Evolutionary conservation across 2,329 filamentous ascomycete species (phyloP).

Genomic region (Penicillium griseofulvum): DNA sequence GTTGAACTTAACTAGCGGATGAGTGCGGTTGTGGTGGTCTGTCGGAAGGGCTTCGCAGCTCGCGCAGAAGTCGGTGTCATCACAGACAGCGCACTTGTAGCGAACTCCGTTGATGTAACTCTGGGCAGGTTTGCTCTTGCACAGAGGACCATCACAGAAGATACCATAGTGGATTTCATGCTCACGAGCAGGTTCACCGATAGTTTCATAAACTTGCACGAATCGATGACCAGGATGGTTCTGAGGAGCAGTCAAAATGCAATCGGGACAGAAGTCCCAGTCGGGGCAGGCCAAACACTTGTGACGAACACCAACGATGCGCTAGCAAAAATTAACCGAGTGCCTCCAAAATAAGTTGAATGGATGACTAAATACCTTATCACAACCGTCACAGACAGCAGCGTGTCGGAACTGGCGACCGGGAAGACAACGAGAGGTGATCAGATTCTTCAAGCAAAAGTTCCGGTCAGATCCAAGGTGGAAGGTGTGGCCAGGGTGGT

Average conservation of each 20-base stretch:
- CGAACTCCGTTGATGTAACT: constrained; percentile 75
- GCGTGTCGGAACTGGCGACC: constrained; percentile 80
- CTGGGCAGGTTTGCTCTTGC: constrained; percentile 52
- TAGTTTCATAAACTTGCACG: constrained; percentile 76
- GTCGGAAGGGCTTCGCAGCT: constrained; percentile 84
- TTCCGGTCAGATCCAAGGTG: constrained; percentile 52
- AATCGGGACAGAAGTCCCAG: constrained; percentile 89
- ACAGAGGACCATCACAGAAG: constrained; percentile 92
- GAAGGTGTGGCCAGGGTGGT: constrained; percentile 86
- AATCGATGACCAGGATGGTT: constrained; percentile 85
- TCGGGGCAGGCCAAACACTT: constrained; percentile 97
- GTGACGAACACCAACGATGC: constrained; percentile 84
- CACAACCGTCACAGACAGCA: constrained; percentile 92
- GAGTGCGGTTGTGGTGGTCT: constrained; percentile 89
- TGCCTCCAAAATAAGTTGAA: neutral
- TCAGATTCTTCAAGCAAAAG: constrained; percentile 58
- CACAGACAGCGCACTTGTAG: constrained; percentile 96
- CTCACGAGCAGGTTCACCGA: constrained; percentile 47
- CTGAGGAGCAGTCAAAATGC: constrained; percentile 63
- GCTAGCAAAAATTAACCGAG: constrained; percentile 41
- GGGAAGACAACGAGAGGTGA: constrained; percentile 67
- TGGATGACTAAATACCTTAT: constrained; percentile 56
- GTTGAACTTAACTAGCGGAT: constrained; percentile 96
- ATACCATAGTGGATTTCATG: constrained; percentile 71
- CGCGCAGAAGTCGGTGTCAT: constrained; percentile 93